Base-by-base conservation (phyloP, 2,329 filamentous ascomycete genomes). In the Penicillium carneum region DNA sequence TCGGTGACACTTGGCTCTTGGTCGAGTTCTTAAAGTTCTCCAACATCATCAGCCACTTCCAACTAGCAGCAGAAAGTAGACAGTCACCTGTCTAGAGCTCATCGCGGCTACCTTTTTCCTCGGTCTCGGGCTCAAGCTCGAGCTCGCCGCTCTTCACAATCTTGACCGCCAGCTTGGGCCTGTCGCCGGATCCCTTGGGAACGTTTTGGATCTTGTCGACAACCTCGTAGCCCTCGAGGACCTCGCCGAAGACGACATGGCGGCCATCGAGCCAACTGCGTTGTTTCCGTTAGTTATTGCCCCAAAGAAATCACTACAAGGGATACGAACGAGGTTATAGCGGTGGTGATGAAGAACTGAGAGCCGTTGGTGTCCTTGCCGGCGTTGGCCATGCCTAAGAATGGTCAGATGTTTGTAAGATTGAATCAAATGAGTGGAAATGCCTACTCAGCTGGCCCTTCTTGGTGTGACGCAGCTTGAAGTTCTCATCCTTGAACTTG, bases 401-500 rank as follows among this genome's bases (percentile, higher is more conserved):
- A 43, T 36, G 33, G 34, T 34, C 20, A 54, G 45, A 23, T 48
- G 20, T 6, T 23, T 26, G 26, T 29, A 23, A n/a, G 16, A 26
- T 39, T 33, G 20, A 20, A 20, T 38, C 18, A 31, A 20, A 42
- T 2, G 33, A 20, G 10, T 29, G 12, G 16, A 33, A 23, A 49
- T 16, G 9, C 55, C 54, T 57, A 84, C 84, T 87, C 65, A 90
- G 78, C 58, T 87, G 80, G 61, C 86, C 86, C 74, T 84, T 86
- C 77, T 86, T 86, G 77, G 80, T 87, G 80, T 89, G 87, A 79
- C 87, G 87, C 72, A 89, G 80, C 82, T 89, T 88, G 81, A 90
- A 88, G 84, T 89, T 90, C 83, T 90, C 87, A 68, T 90, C 87
- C 53, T 82, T 78, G 76, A 90, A 89, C 79, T 88, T 88, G 63